Percentiles rank a stretch among this genome's conserved stretches.
These are phyloP conservation scores for Cercospora sp. DNA, from an alignment of 2,329 filamentous ascomycete genomes.

Conservation along the genomic window DNA sequence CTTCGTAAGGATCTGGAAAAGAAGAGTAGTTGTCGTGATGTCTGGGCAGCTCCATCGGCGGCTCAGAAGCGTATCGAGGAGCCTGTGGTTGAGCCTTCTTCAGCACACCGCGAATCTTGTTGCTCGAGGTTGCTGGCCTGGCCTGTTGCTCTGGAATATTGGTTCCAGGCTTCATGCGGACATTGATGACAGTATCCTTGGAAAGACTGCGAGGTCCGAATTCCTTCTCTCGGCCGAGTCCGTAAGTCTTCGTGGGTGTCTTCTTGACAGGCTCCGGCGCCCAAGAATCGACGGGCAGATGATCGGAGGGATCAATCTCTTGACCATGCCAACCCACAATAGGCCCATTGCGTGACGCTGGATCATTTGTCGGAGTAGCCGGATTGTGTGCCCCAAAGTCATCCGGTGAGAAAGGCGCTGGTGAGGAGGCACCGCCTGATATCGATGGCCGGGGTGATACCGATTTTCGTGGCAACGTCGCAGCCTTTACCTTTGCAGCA, in stretches of 20 bases:
- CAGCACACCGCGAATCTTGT: conserved; percentile 54
- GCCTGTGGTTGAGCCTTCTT: conserved; percentile 52
- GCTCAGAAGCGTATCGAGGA: conserved; percentile 14
- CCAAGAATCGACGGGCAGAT: conserved; percentile 74
- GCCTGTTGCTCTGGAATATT: conserved; percentile 37
- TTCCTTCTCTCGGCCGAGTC: conserved; percentile 38
- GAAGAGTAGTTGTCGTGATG: conserved; percentile 47
- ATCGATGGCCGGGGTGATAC: conserved; percentile 67
- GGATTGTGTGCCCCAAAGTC: conserved; percentile 74
- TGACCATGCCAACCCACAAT: conserved; percentile 75
- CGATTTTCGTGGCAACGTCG: conserved; percentile 59
- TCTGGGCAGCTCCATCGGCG: conserved; percentile 27
- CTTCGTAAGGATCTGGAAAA: conserved; percentile 52
- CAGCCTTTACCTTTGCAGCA: not conserved
- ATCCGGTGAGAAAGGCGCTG: conserved; percentile 72
- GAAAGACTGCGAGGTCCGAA: conserved; percentile 36
- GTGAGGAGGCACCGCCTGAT: conserved; percentile 54
- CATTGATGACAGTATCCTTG: conserved; percentile 38
- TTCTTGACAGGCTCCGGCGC: conserved; percentile 73
- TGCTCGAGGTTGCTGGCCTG: conserved; percentile 48
- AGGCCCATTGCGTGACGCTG: conserved; percentile 53
- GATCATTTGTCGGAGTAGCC: conserved; percentile 23
- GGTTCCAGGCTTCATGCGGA: conserved; percentile 37
- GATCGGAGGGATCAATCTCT: conserved; percentile 77
- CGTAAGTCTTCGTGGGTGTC: conserved; percentile 39